Evolutionary conservation across 768 basidiomycete genomes (phyloP).

Genomic region (Auricularia heimuer): DNA sequence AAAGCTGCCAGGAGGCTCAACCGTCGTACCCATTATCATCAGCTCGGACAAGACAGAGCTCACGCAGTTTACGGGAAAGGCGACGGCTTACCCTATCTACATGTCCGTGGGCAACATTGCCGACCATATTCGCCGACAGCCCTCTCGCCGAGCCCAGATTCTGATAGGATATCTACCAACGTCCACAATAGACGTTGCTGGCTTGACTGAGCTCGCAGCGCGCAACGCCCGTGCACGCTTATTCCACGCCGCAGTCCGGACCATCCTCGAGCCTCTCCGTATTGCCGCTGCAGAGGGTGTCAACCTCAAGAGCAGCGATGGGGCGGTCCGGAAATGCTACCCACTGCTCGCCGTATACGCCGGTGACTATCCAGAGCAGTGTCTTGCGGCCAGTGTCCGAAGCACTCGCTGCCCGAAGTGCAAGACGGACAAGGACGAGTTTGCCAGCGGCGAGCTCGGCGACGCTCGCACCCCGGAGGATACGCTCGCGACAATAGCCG

Average conservation of each 20-base stretch:
- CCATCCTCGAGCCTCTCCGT: background rate
- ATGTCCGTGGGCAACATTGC: slow-evolving; percentile 5
- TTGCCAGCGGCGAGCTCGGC: slow-evolving; percentile 1
- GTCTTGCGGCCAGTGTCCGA: background rate
- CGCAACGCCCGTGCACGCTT: background rate
- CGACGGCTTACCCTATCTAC: slow-evolving; percentile 2
- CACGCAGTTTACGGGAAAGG: background rate
- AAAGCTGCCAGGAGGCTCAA: background rate
- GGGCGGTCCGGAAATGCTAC: background rate
- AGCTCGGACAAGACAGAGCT: slow-evolving; percentile 5
- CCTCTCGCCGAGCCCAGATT: slow-evolving; percentile 15
- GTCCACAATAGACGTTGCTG: slow-evolving; percentile 5
- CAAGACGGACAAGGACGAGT: slow-evolving; percentile 2
- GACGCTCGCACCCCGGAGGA: background rate
- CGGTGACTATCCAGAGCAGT: slow-evolving; percentile 8
- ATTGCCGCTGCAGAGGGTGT: background rate
- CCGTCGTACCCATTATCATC: background rate
- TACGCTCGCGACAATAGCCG: background rate
- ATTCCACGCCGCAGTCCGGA: background rate
- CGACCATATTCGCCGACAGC: slow-evolving; percentile 1
- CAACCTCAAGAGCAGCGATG: background rate
- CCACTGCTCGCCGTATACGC: slow-evolving; percentile 4
- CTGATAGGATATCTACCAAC: slow-evolving; percentile 19
- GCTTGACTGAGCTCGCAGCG: slow-evolving; percentile 12
- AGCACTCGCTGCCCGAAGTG: background rate